phyloP scores from a whole-genome alignment of 2,329 filamentous ascomycete species.

The Colletotrichum shisoi region DNA sequence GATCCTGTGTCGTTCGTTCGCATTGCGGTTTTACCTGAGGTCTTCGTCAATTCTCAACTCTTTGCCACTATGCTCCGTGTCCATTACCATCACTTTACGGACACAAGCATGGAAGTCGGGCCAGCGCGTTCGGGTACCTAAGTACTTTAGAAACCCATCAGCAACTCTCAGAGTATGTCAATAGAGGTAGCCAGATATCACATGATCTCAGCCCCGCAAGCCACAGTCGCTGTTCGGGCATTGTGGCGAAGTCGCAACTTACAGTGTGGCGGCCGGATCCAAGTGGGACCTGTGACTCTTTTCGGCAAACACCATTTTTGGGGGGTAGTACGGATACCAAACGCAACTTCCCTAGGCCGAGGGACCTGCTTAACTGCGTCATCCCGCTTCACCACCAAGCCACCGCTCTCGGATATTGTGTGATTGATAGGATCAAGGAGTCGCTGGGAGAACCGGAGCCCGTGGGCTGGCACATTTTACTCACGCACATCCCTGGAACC shows the following conservation, averaged over 20 bases:
- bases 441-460: neutral
- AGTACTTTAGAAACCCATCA: too few relatives aligned
- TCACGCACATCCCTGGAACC: neutral
- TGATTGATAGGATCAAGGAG: neutral
- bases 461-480: neutral
- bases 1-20: too few relatives aligned
- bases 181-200: constrained; percentile 22
- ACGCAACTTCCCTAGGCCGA: neutral
- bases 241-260: constrained; percentile 20
- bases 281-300: neutral
- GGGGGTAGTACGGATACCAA: neutral
- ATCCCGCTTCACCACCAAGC: constrained; percentile 3
- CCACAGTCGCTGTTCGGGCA: neutral
- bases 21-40: too few relatives aligned
- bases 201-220: constrained; percentile 37
- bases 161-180: too few relatives aligned
- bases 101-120: too few relatives aligned
- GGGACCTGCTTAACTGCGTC: constrained; percentile 18
- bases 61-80: too few relatives aligned
- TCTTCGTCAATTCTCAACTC: too few relatives aligned
- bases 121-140: too few relatives aligned
- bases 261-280: neutral
- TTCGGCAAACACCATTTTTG: constrained; percentile 8
- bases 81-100: too few relatives aligned
- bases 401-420: neutral